Percentiles rank a stretch among this genome's conserved stretches.
phyloP scores from a whole-genome alignment of 2,329 filamentous ascomycete species.

The Thielaviopsis populi region DNA sequence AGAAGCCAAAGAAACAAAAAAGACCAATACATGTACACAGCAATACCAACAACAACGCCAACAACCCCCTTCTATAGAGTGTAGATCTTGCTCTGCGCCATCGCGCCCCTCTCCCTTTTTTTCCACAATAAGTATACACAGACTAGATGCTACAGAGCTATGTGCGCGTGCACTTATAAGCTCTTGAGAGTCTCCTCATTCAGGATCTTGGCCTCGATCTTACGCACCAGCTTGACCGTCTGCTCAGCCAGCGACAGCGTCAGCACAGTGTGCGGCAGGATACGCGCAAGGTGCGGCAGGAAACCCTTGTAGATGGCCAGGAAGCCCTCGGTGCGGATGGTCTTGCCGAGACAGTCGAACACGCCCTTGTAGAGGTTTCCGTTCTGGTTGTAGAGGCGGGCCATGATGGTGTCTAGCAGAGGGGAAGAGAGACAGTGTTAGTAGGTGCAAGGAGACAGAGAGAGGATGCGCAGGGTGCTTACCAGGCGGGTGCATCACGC shows the following conservation, averaged over 20 bases:
- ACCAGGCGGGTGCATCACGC: conserved; percentile 95
- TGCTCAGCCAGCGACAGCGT: conserved; percentile 91
- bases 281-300: conserved; percentile 83
- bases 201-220: conserved; percentile 50
- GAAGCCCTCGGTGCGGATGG: conserved; percentile 76
- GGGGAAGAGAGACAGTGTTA: background rate
- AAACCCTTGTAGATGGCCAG: conserved; percentile 97
- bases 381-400: conserved; percentile 95
- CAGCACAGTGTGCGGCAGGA: conserved; percentile 87
- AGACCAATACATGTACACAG: background rate
- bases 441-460: background rate
- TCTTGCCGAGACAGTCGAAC: conserved; percentile 83
- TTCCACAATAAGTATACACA: background rate
- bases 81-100: background rate
- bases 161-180: conserved; percentile 17
- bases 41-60: background rate
- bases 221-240: conserved; percentile 82
- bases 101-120: background rate
- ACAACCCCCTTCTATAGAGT: background rate
- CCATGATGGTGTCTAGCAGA: conserved; percentile 77
- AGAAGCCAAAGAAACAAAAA: background rate
- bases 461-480: conserved; percentile 22
- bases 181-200: conserved; percentile 26
- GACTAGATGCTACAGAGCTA: background rate
- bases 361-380: conserved; percentile 92